Conservation (phyloP, 805 yeast species). For the Metschnikowia continentalis region DNA sequence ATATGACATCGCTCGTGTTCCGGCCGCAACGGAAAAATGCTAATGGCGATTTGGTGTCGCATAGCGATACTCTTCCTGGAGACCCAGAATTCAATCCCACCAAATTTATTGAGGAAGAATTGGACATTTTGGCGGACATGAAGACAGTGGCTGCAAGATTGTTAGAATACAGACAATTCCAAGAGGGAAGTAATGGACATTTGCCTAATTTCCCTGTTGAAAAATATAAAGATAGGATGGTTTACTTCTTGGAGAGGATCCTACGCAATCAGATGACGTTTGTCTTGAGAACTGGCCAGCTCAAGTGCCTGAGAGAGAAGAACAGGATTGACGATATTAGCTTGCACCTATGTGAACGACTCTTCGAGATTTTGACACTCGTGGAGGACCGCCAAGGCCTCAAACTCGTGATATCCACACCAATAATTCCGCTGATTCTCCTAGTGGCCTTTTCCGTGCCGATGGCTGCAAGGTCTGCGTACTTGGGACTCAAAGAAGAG, state of each 20-base stretch:
- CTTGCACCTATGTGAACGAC: constrained; percentile 8
- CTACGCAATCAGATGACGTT: constrained; percentile 13
- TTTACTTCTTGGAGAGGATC: constrained; percentile 13
- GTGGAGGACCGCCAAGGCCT: constrained; percentile 13
- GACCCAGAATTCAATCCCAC: constrained; percentile 13
- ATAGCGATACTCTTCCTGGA: constrained; percentile 10
- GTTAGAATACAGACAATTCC: neutral
- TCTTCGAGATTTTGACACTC: constrained; percentile 8
- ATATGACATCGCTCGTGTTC: constrained; percentile 14
- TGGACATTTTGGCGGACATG: constrained; percentile 4
- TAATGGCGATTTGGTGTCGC: neutral
- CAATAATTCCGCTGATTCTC: constrained; percentile 18
- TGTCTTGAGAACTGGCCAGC: constrained; percentile 15
- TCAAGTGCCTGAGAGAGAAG: constrained; percentile 9
- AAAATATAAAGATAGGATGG: constrained; percentile 12
- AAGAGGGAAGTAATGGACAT: neutral
- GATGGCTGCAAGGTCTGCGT: constrained; percentile 10
- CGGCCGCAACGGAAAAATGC: constrained; percentile 10
- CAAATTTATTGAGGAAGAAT: constrained; percentile 10
- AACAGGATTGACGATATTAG: constrained; percentile 9
- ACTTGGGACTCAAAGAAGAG: constrained; percentile 5
- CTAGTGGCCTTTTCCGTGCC: constrained; percentile 17
- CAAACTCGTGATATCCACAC: constrained; percentile 13
- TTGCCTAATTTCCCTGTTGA: constrained; percentile 12
- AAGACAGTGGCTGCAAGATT: neutral